Base-by-base conservation (phyloP, 305 asterid species). In the Stenogyne calaminthoides region DNA sequence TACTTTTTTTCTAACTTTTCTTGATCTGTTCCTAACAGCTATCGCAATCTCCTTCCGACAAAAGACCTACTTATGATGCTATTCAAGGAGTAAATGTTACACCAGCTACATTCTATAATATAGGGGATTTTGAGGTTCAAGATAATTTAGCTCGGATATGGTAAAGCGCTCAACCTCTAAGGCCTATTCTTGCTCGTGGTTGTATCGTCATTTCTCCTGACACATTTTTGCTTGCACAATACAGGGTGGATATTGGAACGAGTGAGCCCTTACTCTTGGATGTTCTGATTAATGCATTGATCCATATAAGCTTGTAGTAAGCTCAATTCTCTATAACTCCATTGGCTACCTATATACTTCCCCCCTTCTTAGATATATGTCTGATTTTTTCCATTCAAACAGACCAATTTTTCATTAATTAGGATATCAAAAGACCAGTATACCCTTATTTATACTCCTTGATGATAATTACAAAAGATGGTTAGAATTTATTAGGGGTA, bases 211-310 rank as follows among this genome's bases (percentile, higher is more conserved):
- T 57, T 10, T 36, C 46, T 27, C 55, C 36, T 1, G 20, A 39
- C 20, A 34, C 63, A 0, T 22, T 51, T n/a, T 55, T 64, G 25
- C 44, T 8, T 27, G 20, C 70, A 32, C 59, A 65, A 76, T 77
- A 76, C 87, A 91, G 97, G 99, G 91, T 90, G 72, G 99, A 91
- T 88, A 87, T 90, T 47, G 98, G 98, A 69, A 94, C 93, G 6
- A 77, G 80, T 25, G 97, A 94, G 73, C 93, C 96, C 15, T 62
- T 94, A 69, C 90, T 94, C 75, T 80, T 94, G 90, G 98, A 94
- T 84, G 72, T 86, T 71, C 69, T 94, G 84, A 83, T 94, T 40
- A 94, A 94, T 82, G 97, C 99, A 5, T 85, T 94, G 85, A 84
- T 92, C 3, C 98, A 94, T 61, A 71, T 92, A 74, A 88, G 96